Base-by-base conservation (phyloP, 1,139 yeast species). In the Diutina sp. region DNA sequence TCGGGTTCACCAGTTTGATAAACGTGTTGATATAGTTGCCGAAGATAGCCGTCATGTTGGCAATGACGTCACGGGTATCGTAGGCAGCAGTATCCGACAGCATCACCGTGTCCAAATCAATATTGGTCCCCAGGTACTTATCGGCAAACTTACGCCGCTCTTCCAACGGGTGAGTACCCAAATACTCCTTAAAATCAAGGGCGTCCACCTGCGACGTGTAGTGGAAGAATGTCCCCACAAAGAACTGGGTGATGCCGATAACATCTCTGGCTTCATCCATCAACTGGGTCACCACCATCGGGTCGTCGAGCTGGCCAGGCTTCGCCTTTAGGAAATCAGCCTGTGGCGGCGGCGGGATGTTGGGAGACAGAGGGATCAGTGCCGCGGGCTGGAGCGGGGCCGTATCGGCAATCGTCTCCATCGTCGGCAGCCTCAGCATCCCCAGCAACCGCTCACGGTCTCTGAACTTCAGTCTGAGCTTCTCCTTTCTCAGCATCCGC, bases 141-240 rank as follows among this genome's bases (percentile, higher is more conserved):
- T 50, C 53, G 28, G 18, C 44, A 50, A 50, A 50, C 53, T 50
- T 50, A 16, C 53, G 63, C 62, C 70, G 68, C 59, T 60, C 66
- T n/a, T 67, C 69, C 53, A 71, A 70, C 1, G 87, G 79, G 44
- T 67, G 63, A 14, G 63, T 63, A 12, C 69, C 67, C 28, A 85
- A 68, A 62, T 74, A 83, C 9, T 77, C 81, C 7, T 74, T 70
- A 61, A 82, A 86, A 44, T 74, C 74, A 4, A 71, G 61, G 3
- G 28, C 18, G 18, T 70, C 70, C 1, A 74, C 71, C 29, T 16
- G 53, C 14, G 32, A n/a, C 54, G 76, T 76, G 21, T 84, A 80
- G 61, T 88, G 95, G 71, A 90, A 90, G 58, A 90, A 76, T 18
- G 70, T 72, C 11, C 81, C 81, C 18, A 86, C 66, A 59, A 89